Base-by-base conservation (phyloP, 2,329 filamentous ascomycete species). In the Phaeophleospora eucalypticola region DNA sequence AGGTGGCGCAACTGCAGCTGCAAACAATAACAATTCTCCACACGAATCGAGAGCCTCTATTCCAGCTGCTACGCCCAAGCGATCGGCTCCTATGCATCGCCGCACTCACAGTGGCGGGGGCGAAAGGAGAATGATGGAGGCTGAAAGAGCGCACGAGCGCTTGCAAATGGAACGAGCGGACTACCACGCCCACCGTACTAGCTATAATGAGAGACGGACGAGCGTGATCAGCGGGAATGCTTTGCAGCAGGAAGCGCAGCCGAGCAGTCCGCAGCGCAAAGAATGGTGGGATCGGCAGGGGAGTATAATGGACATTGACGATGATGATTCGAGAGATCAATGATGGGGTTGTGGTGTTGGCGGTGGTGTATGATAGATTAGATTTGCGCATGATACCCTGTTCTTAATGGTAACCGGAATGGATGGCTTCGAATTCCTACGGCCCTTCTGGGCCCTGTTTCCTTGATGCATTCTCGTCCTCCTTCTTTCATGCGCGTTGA, bases 101-200 rank as follows among this genome's bases (percentile, higher is more conserved):
- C 51, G 63, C 8, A 58, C 54, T 2, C 54, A 53, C 7, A 64
- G 62, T 35, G 59, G 64, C 3, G 58, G 59, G 2, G 60, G 58
- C 18, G 65, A 66, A 47, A 52, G 59, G 9, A 50, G 64, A 24
- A 58, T 61, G 9, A 29, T 59, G 15, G 66, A 66, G 20, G 62
- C 60, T 4, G 64, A 67, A 41, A 59, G 60, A 48, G 70, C 71
- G 16, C 60, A 66, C 20, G 56, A 62, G 45, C 56, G 71, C 43
- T 48, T 73, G 43, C 65, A 65, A 42, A 36, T 66, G 32, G 71
- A 74, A 60, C 61, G 62, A 61, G 58, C 53, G 36, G 56, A 64
- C 18, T 56, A 49, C 32, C 42, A 58, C 33, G 41, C 48, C 33
- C 42, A 61, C 42, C 49, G 52, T 4, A 39, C 24, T 20, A 57